Conservation (phyloP, 257 asterid species). For the Agastache rugosa region DNA sequence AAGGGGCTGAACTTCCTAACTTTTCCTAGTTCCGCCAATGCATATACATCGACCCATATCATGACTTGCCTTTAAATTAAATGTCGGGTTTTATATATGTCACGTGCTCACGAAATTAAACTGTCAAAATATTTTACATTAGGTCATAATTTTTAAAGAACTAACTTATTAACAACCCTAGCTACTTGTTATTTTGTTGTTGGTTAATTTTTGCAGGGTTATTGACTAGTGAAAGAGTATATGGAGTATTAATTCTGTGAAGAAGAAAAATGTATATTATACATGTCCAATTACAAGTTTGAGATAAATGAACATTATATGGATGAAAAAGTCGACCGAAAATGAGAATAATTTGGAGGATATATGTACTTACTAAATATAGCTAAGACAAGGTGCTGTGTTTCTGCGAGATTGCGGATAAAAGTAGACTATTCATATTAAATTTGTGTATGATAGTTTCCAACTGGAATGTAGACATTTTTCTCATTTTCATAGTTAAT, state of each 20-base stretch:
- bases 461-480: constrained; percentile 7
- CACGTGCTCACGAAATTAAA: not conserved
- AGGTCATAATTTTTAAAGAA: not conserved
- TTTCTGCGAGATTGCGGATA: constrained; percentile 47
- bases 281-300: constrained; percentile 3
- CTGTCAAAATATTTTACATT: not conserved
- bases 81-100: too few relatives aligned
- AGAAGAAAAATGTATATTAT: not conserved
- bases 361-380: constrained; percentile 34
- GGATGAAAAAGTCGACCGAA: constrained; percentile 31
- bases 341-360: constrained; percentile 21
- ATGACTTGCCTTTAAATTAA: too few relatives aligned
- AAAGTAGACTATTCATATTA: constrained; percentile 29
- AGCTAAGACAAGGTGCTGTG: constrained; percentile 33
- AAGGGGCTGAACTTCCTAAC: too few relatives aligned
- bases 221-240: not conserved
- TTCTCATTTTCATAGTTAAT: constrained; percentile 10
- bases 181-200: not conserved
- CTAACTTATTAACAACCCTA: too few relatives aligned
- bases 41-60: too few relatives aligned
- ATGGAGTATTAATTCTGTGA: not conserved
- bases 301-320: not conserved
- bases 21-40: too few relatives aligned
- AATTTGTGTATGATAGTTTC: constrained; percentile 17
- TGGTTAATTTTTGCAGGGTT: not conserved